Evolutionary conservation across 2,329 filamentous ascomycete species (phyloP).

Genomic region (Alternaria angustiovoidea): DNA sequence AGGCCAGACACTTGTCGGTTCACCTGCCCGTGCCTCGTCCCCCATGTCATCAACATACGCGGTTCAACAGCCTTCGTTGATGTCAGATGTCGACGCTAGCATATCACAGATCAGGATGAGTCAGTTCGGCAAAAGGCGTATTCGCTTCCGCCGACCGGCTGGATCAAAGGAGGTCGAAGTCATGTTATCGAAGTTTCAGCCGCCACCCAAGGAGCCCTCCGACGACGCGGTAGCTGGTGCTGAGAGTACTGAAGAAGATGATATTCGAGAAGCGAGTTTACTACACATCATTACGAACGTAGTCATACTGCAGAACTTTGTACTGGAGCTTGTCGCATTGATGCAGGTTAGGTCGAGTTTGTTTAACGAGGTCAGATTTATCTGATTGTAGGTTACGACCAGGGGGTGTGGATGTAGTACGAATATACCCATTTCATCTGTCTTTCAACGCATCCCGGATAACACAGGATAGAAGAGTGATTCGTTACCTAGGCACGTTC

Average conservation of each 20-base stretch:
- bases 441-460: conserved; percentile 18
- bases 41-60: conserved; percentile 40
- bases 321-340: conserved; percentile 58
- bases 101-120: conserved; percentile 40
- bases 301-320: conserved; percentile 60
- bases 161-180: conserved; percentile 41
- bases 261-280: conserved; percentile 54
- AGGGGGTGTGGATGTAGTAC: conserved; percentile 17
- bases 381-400: conserved; percentile 23
- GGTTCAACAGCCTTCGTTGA: conserved; percentile 43
- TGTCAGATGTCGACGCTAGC: conserved; percentile 47
- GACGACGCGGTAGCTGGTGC: conserved; percentile 26
- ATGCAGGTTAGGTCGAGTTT: conserved; percentile 59
- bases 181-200: conserved; percentile 47
- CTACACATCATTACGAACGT: conserved; percentile 61
- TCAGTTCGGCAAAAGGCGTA: conserved; percentile 46
- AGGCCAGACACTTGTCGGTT: conserved; percentile 38
- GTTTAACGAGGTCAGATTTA: conserved; percentile 56
- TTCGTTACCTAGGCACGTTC: conserved; percentile 1
- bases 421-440: conserved; percentile 32
- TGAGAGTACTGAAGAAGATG: conserved; percentile 32
- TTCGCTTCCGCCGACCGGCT: conserved; percentile 43
- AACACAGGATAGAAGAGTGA: neutral
- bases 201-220: conserved; percentile 40
- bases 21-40: conserved; percentile 39